Base-by-base conservation (phyloP, 2,329 filamentous ascomycete genomes). In the Cladosporium sp. region DNA sequence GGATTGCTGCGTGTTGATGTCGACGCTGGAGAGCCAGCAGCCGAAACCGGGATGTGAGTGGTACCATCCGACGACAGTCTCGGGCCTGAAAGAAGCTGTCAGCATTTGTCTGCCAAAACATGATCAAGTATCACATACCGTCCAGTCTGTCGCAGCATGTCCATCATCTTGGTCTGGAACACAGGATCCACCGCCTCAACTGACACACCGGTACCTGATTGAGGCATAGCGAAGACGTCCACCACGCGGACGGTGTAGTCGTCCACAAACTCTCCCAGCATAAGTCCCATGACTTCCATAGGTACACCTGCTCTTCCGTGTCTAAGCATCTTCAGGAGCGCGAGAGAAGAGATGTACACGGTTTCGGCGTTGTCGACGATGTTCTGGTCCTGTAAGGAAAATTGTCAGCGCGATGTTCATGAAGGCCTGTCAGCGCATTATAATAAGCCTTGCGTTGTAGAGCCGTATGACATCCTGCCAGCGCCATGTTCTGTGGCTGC, bases 91-190 rank as follows among this genome's bases (percentile, higher is more conserved):
- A 43, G 37, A 13, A 24, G 29, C 17, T 18, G 27, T 52, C 18
- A 60, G 45, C 24, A 15, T 34, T 50, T 3, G 18, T 17, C 32
- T 27, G 40, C 37, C 17, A 36, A 19, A 11, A 9, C 38, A 20
- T 1, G 9, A 13, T 18, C 8, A 7, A 32, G 30, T 39, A 32
- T 47, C 18, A 39, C 81, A 63, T 77, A 95, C 89, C 93, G 82
- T 74, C 93, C 93, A 52, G 93, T 99, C 78, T 99, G 93, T 66
- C 88, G 82, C 69, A 99, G 78, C 93, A 99, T 97, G 70, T 99
- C 93, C 93, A 99, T 99, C 93, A 99, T 99, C 80, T 96, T 99
- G 65, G 90, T 96, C 76, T 99, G 93, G 72, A 99, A 99, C 29
- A 99, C 93, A 8, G 91, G 90, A 69, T 99, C 93, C 57, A 99